A percentile compares a stretch with the other conserved stretches of the same genome.
These are phyloP conservation scores for Russula griseocarnosa DNA, from an alignment of 768 basidiomycete genomes.

Conservation along the genomic window DNA sequence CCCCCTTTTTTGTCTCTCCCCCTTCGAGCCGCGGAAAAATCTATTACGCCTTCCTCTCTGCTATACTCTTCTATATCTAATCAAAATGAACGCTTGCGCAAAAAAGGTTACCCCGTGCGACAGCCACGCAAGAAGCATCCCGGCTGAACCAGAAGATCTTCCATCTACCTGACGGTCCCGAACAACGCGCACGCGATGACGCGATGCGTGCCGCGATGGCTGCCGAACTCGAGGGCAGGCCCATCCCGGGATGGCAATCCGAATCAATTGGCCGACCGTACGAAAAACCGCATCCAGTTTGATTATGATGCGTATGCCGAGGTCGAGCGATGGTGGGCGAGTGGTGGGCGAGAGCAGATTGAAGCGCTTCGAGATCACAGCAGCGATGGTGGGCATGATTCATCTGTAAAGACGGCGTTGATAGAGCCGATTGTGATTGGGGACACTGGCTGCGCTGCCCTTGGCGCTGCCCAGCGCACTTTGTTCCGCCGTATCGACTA, in stretches of 20 bases:
- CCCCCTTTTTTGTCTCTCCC: not conserved
- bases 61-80: too few species aligned
- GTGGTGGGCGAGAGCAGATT: conserved; percentile 31
- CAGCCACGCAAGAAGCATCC: conserved; percentile 47
- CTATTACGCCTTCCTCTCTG: too few species aligned
- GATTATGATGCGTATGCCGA: conserved; percentile 52
- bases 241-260: conserved; percentile 38
- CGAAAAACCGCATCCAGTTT: conserved; percentile 47
- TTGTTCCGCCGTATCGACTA: not conserved
- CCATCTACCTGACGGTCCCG: conserved; percentile 53
- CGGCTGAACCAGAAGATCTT: conserved; percentile 51
- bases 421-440: conserved; percentile 1
- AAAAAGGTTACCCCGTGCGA: conserved; percentile 41
- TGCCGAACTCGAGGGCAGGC: conserved; percentile 33
- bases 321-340: conserved; percentile 49
- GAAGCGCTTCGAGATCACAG: not conserved
- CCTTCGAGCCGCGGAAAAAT: too few species aligned
- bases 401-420: not conserved
- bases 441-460: too few species aligned
- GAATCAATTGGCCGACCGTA: conserved; percentile 57
- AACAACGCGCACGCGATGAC: conserved; percentile 48
- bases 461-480: too few species aligned
- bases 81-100: too few species aligned
- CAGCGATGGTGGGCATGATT: not conserved
- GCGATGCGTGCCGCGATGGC: conserved; percentile 50